These are phyloP conservation scores for Diversispora eburnea DNA, from an alignment of 192 early-diverging fungal species.

Conservation along the genomic window DNA sequence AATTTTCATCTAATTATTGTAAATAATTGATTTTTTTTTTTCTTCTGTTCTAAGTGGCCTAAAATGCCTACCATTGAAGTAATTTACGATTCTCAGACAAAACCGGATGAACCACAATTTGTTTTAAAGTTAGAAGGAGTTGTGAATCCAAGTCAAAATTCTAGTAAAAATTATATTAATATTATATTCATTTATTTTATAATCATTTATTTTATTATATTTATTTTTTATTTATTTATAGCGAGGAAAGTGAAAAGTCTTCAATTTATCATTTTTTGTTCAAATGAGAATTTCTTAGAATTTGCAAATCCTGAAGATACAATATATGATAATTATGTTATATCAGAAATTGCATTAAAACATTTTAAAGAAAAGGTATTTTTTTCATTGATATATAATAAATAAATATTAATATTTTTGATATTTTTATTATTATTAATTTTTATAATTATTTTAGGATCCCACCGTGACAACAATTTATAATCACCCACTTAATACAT, in stretches of 20 bases:
- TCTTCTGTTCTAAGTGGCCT: neutral
- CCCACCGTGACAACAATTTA: neutral
- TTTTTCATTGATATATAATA: neutral
- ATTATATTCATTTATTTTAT: neutral
- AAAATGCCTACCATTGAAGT: neutral
- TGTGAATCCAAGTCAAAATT: neutral
- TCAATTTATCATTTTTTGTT: slow-evolving; percentile 11
- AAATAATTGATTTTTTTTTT: neutral
- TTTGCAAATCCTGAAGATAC: neutral
- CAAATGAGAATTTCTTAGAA: slow-evolving; percentile 6
- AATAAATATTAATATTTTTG: too few relatives aligned
- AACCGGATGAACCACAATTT: neutral
- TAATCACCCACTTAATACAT: neutral
- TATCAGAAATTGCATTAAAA: neutral
- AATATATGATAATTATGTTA: neutral
- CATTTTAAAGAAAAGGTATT: neutral
- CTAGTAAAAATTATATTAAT: neutral
- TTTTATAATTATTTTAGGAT: too few relatives aligned
- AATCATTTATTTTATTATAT: neutral
- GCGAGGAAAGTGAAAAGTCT: neutral
- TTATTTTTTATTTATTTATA: neutral
- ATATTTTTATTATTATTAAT: neutral
- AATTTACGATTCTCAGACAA: neutral
- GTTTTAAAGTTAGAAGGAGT: slow-evolving; percentile 18
- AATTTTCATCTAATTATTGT: neutral